Evolutionary conservation across 164 flowering plant species (phyloP), one percentile per base, ranked within the genome.

Genomic region (Kingdonia uniflora): DNA sequence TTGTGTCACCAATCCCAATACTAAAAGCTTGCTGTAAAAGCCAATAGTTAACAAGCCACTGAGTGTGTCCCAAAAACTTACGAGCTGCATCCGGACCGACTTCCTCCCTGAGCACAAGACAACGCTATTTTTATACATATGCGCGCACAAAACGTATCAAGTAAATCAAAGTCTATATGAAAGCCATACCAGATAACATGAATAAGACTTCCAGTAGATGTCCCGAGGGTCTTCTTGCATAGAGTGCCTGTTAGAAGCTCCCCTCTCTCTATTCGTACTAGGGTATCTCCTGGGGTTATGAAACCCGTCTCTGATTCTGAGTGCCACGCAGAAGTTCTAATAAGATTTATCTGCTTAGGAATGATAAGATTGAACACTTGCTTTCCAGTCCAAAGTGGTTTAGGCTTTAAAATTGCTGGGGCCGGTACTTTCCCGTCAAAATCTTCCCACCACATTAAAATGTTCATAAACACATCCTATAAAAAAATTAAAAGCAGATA

Each of bases 51-150:
- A 94, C 99, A 56, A 94, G 95, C 99, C 97, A 94, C 69, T 94
- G 99, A 1, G 97, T 89, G 61, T 94, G 99, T 46, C 99, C 99
- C 71, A 94, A 69, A 59, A 94, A 94, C 60, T 94, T 94, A 55
- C 97, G 91, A 49, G 99, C 99, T 42, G 99, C 95, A 81, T 94
- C 99, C 26, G 99, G 99, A 40, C 99, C 99, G 66, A 94, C 99
- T 57, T 94, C 99, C 62, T 94, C 97, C 99, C 99, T 94, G 74
- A 14, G 62, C n/a, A 47, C 49, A 42, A 39, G 42, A 26, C 38
- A 14, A 43, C n/a, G n/a, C n/a, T n/a, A n/a, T n/a, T n/a, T n/a
- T n/a, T n/a, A n/a, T n/a, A 26, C 38, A 62, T 58, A 1, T 37
- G 42, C 1, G 22, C 35, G 8, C 35, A 29, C 35, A 43, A 53